phyloP scores from a whole-genome alignment of 345 rosid species.

The Arabidopsis suecica region DNA sequence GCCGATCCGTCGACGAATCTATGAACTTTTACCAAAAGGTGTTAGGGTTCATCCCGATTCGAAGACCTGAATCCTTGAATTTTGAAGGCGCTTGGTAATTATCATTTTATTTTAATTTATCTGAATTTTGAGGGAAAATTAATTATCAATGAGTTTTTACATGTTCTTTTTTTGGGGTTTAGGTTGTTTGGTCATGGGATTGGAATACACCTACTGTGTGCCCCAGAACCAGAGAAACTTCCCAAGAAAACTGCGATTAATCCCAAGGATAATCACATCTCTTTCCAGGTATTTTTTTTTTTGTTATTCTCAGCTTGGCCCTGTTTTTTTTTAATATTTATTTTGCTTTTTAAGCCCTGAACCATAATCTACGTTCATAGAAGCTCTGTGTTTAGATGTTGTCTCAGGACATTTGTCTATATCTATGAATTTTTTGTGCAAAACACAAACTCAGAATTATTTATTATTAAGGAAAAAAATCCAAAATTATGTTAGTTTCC shows the following conservation, averaged over 20 bases:
- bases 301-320: background rate
- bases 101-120: background rate
- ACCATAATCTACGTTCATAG: background rate
- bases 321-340: background rate
- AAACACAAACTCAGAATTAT: background rate
- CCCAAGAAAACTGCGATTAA: slow-evolving; percentile 55
- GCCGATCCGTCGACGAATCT: slow-evolving; percentile 69
- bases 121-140: background rate
- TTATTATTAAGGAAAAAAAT: background rate
- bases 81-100: slow-evolving; percentile 81
- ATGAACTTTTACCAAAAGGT: slow-evolving; percentile 67
- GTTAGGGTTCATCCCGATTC: slow-evolving; percentile 72
- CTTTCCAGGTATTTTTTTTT: slow-evolving; percentile 65
- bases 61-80: slow-evolving; percentile 68
- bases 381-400: slow-evolving; percentile 15
- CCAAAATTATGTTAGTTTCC: background rate
- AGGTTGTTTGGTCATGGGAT: slow-evolving; percentile 79
- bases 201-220: slow-evolving; percentile 69
- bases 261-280: slow-evolving; percentile 74
- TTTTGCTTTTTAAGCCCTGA: background rate
- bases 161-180: background rate
- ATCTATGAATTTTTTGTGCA: background rate
- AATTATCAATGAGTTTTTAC: background rate
- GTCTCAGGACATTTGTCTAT: background rate
- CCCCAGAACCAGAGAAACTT: slow-evolving; percentile 61